A percentile compares a stretch with the other conserved stretches of the same genome.
Evolutionary conservation across 331 rosid genomes (phyloP).

Genomic region (Malus hybrid): DNA sequence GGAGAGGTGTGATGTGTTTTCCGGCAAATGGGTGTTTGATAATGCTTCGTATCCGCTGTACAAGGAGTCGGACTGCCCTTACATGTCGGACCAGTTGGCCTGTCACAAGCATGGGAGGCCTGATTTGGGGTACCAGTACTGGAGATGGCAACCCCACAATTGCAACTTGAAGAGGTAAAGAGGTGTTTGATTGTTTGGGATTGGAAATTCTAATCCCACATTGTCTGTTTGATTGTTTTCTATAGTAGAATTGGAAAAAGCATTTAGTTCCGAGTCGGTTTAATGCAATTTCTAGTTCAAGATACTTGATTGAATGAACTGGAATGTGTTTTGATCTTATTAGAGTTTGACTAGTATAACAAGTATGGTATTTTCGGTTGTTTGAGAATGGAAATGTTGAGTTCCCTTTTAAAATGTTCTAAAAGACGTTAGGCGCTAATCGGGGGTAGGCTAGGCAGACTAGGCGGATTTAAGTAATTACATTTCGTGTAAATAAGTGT

Average conservation of each 20-base stretch:
- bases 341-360: neutral
- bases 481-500: too few relatives aligned
- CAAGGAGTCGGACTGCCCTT: conserved; percentile 65
- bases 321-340: neutral
- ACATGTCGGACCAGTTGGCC: conserved; percentile 95
- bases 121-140: conserved; percentile 71
- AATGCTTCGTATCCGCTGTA: conserved; percentile 70
- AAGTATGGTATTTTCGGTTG: neutral
- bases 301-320: neutral
- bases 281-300: neutral
- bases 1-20: conserved; percentile 66
- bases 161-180: conserved; percentile 83
- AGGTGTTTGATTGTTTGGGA: neutral
- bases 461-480: too few relatives aligned
- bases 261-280: neutral
- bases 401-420: neutral
- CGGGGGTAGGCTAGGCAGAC: too few relatives aligned
- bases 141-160: conserved; percentile 95
- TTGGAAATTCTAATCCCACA: neutral
- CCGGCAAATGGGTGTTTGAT: conserved; percentile 87
- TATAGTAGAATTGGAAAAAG: neutral
- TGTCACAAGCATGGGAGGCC: conserved; percentile 88
- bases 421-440: too few relatives aligned
- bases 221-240: neutral
- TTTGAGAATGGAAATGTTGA: neutral